phyloP scores from a whole-genome alignment of 1,284 basidiomycete species.

The Cutaneotrichosporon sp. region DNA sequence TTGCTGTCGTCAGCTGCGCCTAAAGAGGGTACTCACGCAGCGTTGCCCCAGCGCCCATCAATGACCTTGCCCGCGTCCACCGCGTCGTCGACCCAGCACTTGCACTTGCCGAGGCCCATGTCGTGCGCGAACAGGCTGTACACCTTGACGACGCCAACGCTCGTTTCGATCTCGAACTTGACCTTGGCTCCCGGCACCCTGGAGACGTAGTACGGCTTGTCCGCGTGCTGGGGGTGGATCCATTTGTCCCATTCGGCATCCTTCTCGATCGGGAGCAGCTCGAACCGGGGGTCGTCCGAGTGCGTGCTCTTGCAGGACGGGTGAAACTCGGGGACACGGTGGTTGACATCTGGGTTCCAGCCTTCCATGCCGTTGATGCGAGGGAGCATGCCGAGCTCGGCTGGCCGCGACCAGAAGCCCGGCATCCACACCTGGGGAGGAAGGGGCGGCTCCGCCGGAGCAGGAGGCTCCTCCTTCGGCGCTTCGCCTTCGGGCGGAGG shows the following conservation, averaged over 20 bases:
- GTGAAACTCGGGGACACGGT: slow-evolving; percentile 34
- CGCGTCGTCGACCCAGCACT: slow-evolving; percentile 49
- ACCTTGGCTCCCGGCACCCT: slow-evolving; percentile 39
- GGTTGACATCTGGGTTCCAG: slow-evolving; percentile 40
- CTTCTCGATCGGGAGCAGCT: slow-evolving; percentile 38
- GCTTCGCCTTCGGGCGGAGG: slow-evolving; percentile 18
- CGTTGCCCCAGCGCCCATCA: slow-evolving; percentile 43
- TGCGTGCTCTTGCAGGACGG: slow-evolving; percentile 44
- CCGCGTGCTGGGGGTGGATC: slow-evolving; percentile 43
- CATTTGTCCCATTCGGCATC: slow-evolving; percentile 47
- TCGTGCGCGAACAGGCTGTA: slow-evolving; percentile 45
- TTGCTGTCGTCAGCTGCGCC: slow-evolving; percentile 22
- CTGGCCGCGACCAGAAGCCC: slow-evolving; percentile 40
- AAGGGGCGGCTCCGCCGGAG: slow-evolving; percentile 1
- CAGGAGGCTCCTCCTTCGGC: background rate
- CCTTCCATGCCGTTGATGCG: slow-evolving; percentile 44
- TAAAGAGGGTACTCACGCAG: slow-evolving; percentile 11
- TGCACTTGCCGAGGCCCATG: slow-evolving; percentile 47
- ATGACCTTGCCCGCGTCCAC: slow-evolving; percentile 28
- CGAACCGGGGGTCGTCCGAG: slow-evolving; percentile 35
- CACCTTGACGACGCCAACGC: slow-evolving; percentile 48
- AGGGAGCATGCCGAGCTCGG: slow-evolving; percentile 44
- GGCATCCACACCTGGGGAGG: slow-evolving; percentile 19
- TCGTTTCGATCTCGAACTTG: slow-evolving; percentile 44
- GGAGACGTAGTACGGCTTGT: slow-evolving; percentile 51